Evolutionary conservation across 192 early-diverging fungal genomes (phyloP).

Genomic region (Phlyctochytrium arcticum): DNA sequence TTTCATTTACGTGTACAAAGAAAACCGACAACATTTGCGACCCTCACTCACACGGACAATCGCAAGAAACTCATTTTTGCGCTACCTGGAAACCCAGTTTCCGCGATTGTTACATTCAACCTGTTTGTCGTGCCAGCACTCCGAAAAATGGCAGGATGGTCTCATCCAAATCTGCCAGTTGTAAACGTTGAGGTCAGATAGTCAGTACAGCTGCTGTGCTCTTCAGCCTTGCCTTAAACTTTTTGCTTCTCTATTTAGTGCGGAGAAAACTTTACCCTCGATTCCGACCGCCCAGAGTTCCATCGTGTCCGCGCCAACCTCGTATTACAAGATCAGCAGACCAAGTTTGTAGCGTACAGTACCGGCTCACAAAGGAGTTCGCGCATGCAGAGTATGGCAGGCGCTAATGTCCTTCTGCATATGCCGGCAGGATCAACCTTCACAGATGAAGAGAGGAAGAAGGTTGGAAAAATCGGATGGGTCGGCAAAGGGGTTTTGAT

Average conservation of each 20-base stretch:
- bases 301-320: conserved; percentile 45
- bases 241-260: too few species aligned
- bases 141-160: conserved; percentile 70
- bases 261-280: conserved; percentile 49
- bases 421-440: conserved; percentile 63
- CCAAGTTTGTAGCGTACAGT: conserved; percentile 30
- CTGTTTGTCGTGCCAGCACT: conserved; percentile 86
- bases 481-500: too few species aligned
- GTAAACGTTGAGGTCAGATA: conserved; percentile 59
- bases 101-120: conserved; percentile 80
- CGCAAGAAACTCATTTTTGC: conserved; percentile 70
- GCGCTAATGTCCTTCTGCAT: conserved; percentile 70
- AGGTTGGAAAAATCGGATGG: too few species aligned
- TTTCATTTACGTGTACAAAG: too few species aligned
- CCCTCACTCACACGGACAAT: conserved; percentile 38
- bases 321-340: not conserved
- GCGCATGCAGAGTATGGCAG: conserved; percentile 34
- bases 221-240: too few species aligned
- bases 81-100: conserved; percentile 94
- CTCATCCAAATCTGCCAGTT: conserved; percentile 41
- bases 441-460: too few species aligned
- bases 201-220: too few species aligned
- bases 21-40: conserved; percentile 95
- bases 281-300: conserved; percentile 63
- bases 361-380: conserved; percentile 67